Conservation (phyloP, 305 asterid genomes). For the Solanum chacoense region DNA sequence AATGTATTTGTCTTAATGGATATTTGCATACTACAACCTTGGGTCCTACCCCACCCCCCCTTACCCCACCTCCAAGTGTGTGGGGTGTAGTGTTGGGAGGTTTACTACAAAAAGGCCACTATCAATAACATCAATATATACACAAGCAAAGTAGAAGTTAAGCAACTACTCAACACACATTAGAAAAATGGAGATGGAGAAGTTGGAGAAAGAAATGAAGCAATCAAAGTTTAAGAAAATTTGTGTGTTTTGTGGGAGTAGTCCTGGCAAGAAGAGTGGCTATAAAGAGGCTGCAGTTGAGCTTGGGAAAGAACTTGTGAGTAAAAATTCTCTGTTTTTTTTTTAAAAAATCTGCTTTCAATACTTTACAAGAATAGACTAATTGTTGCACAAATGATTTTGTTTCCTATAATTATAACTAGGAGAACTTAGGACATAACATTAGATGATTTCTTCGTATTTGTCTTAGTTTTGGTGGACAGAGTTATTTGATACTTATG, state of each 20-base stretch:
- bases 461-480: neutral
- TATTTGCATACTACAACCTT: neutral
- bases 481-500: neutral
- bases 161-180: neutral
- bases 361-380: neutral
- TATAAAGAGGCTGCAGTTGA: slow-evolving; percentile 34
- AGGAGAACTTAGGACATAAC: neutral
- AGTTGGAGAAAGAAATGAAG: slow-evolving; percentile 1
- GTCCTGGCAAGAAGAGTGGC: slow-evolving; percentile 31
- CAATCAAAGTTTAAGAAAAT: slow-evolving; percentile 33
- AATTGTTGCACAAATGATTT: neutral
- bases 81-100: neutral
- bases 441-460: neutral
- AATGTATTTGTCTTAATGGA: neutral
- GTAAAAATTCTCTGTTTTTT: neutral
- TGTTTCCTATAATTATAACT: neutral
- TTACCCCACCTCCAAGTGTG: neutral
- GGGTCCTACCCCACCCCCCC: neutral
- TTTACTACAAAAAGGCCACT: slow-evolving; percentile 3
- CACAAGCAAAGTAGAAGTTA: neutral
- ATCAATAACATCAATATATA: neutral
- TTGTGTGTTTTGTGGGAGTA: slow-evolving; percentile 46
- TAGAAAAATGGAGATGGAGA: slow-evolving; percentile 1
- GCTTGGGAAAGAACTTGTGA: slow-evolving; percentile 37
- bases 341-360: neutral